phyloP scores from a whole-genome alignment of 1,284 basidiomycete genomes.

The Jaminaea rosea region DNA sequence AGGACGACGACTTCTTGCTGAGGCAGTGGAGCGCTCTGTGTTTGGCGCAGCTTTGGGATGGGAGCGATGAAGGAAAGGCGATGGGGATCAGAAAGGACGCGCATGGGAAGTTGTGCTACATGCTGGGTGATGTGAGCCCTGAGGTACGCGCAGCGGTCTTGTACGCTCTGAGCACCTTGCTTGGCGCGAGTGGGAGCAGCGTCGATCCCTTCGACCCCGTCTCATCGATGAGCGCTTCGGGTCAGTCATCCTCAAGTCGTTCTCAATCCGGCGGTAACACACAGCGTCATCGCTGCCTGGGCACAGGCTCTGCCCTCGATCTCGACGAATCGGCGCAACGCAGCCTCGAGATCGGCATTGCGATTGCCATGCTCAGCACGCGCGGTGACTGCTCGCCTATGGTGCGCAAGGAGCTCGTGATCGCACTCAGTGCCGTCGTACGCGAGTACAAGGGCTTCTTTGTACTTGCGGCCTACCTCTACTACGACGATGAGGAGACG shows the following conservation, averaged over 20 bases:
- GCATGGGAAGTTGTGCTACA: constrained; percentile 73
- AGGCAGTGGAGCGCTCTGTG: constrained; percentile 91
- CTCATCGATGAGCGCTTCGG: not conserved
- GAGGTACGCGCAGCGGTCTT: constrained; percentile 87
- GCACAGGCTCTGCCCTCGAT: constrained; percentile 73
- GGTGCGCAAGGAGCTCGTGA: constrained; percentile 86
- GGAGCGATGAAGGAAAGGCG: constrained; percentile 80
- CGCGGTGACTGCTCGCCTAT: constrained; percentile 92
- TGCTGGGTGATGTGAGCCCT: constrained; percentile 78
- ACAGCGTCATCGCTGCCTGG: constrained; percentile 55
- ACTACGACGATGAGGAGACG: constrained; percentile 65
- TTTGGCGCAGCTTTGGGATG: constrained; percentile 91
- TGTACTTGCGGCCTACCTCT: constrained; percentile 88
- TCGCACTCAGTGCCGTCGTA: constrained; percentile 83
- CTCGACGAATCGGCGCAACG: constrained; percentile 58
- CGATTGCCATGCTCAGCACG: constrained; percentile 57
- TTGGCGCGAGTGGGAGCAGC: constrained; percentile 68
- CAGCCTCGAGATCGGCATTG: constrained; percentile 55
- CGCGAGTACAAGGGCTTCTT: constrained; percentile 95
- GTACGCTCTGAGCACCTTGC: constrained; percentile 84
- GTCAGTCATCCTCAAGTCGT: not conserved
- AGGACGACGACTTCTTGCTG: constrained; percentile 79
- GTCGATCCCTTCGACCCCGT: constrained; percentile 16
- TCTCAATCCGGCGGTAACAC: not conserved
- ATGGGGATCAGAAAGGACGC: constrained; percentile 71